phyloP scores from a whole-genome alignment of 2,329 filamentous ascomycete species.

The Periconia macrospinosa region DNA sequence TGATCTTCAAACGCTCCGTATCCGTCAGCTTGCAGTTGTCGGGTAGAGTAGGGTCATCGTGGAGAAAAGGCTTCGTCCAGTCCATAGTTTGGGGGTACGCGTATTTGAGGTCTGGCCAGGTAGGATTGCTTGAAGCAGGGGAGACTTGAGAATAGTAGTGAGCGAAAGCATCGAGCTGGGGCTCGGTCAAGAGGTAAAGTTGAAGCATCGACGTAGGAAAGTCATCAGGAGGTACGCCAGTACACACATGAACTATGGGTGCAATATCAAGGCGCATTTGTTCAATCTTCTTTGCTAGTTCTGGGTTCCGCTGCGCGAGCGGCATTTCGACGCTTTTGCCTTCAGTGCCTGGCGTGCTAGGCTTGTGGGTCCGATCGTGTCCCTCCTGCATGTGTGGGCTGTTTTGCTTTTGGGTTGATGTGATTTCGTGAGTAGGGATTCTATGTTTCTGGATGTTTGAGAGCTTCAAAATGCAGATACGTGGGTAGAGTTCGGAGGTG shows the following conservation, averaged over 20 bases:
- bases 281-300: conserved; percentile 62
- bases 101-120: conserved; percentile 44
- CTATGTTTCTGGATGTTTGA: background rate
- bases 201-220: conserved; percentile 69
- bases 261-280: conserved; percentile 68
- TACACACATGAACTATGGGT: conserved; percentile 63
- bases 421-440: background rate
- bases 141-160: conserved; percentile 73
- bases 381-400: background rate
- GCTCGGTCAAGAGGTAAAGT: conserved; percentile 74
- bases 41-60: conserved; percentile 16
- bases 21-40: conserved; percentile 34
- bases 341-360: conserved; percentile 1
- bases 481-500: conserved; percentile 1
- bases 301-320: conserved; percentile 40
- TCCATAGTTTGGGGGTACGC: conserved; percentile 70
- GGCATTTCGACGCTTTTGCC: conserved; percentile 8
- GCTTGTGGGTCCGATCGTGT: conserved; percentile 12
- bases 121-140: background rate
- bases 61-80: conserved; percentile 56
- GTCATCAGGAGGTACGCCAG: conserved; percentile 63
- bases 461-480: background rate
- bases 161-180: conserved; percentile 69
- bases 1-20: conserved; percentile 51
- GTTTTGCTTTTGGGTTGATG: background rate